A percentile compares a stretch with the other conserved stretches of the same genome.
phyloP scores from a whole-genome alignment of 768 basidiomycete genomes.

The Gautieria morchelliformis region DNA sequence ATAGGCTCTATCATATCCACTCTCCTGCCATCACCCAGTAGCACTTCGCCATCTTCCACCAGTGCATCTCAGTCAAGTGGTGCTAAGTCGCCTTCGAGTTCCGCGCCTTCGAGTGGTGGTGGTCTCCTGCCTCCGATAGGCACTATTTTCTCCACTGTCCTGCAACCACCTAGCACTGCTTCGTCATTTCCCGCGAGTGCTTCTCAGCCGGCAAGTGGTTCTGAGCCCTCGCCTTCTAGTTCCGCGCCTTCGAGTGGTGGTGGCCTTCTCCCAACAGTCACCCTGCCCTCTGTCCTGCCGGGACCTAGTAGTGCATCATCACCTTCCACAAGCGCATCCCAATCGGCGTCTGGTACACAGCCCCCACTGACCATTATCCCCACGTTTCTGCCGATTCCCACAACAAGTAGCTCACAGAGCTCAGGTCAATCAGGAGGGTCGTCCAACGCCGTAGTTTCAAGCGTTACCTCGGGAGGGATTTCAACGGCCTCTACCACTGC shows the following conservation, averaged over 20 bases:
- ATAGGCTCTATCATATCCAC: background rate
- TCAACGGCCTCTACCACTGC: slow-evolving; percentile 1
- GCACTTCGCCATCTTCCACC: background rate
- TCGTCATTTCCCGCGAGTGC: background rate
- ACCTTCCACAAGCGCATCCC: too few species aligned
- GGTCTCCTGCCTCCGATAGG: background rate
- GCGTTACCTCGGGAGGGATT: slow-evolving; percentile 29
- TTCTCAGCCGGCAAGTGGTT: background rate
- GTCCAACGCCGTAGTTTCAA: background rate
- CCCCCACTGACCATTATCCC: background rate
- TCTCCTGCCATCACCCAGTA: background rate
- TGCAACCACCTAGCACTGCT: slow-evolving; percentile 6
- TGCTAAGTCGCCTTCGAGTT: background rate
- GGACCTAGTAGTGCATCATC: slow-evolving; percentile 4
- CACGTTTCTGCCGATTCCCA: background rate
- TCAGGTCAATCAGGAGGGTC: too few species aligned
- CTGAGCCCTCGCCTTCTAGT: background rate
- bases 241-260: background rate
- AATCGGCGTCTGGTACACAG: background rate
- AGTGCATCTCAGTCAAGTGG: background rate
- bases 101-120: background rate
- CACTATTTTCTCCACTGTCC: background rate
- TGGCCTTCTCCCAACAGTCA: background rate
- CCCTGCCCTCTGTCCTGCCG: slow-evolving; percentile 4
- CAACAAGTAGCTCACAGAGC: background rate